Evolutionary conservation across 2,329 filamentous ascomycete species (phyloP), one percentile per base, ranked within the genome.

Genomic region (Xylariaceae sp.): DNA sequence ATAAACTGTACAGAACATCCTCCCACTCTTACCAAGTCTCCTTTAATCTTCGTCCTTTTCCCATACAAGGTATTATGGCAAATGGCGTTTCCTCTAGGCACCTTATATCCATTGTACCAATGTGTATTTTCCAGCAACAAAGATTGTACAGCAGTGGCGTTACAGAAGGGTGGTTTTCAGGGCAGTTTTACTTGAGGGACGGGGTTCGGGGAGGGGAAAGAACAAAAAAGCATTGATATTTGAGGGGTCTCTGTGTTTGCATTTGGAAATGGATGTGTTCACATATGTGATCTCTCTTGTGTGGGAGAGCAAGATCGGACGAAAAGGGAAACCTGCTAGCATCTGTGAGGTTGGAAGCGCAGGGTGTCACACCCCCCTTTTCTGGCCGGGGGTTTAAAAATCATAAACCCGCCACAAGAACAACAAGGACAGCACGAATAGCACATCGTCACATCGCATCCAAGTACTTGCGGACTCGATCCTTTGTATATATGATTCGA

Each of bases 1-100:
- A 51, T 73, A 62, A n/a, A 64, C 49, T 44, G 33, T 33, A 38
- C 36, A 38, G 23, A 40, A 29, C 6, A 30, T 30, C 29, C 33
- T 35, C 32, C 27, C 24, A 28, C 26, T 31, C 28, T 16, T 38
- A 12, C 31, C 27, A 17, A 27, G 15, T 24, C 11, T 39, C 36
- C 13, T 45, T 47, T 48, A 38, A 46, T 19, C 16, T 34, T 41
- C 9, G 14, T n/a, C 34, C 16, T 11, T 36, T 37, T 36, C 18
- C 11, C 23, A 36, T 36, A 43, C 33, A 50, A 21, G 34, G 17
- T 32, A 42, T 13, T 36, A 47, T 37, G 36, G 39, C 31, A 47
- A 16, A 27, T 28, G 47, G 47, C 44, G 44, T 48, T n/a, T n/a
- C n/a, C n/a, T n/a, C n/a, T 48, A 17, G 34, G 34, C 24, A 41